Evolutionary conservation across 1,139 yeast genomes (phyloP).

Genomic region (Taiozyma sp.): DNA sequence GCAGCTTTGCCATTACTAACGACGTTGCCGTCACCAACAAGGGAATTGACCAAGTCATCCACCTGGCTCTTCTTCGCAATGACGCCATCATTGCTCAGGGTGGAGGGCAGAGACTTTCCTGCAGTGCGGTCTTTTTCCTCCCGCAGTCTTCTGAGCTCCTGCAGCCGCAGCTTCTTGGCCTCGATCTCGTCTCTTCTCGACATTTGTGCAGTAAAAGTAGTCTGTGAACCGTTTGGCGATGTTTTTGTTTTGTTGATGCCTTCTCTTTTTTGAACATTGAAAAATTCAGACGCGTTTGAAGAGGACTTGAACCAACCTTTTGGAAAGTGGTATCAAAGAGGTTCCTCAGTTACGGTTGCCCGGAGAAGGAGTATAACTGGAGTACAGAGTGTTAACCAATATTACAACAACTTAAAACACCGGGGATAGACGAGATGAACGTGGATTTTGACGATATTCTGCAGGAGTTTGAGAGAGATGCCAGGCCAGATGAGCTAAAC

Average conservation of each 20-base stretch:
- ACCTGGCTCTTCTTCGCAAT: not conserved
- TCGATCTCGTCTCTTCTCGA: conserved; percentile 26
- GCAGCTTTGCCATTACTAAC: not conserved
- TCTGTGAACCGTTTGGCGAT: not conserved
- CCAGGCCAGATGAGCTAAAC: conserved; percentile 17
- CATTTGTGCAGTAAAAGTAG: not conserved
- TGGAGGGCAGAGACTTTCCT: not conserved
- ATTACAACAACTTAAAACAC: too few species aligned
- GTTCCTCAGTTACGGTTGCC: not conserved
- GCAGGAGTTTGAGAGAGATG: conserved; percentile 48
- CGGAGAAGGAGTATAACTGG: not conserved
- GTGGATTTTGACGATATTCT: conserved; percentile 69
- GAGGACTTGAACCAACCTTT: not conserved
- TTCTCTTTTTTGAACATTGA: not conserved
- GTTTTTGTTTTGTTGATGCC: not conserved
- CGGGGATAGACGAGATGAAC: conserved; percentile 21
- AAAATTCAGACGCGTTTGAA: not conserved
- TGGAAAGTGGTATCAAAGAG: too few species aligned
- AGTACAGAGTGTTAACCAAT: too few species aligned
- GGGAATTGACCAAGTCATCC: conserved; percentile 9
- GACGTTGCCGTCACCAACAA: conserved; percentile 3
- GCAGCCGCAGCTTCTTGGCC: conserved; percentile 24
- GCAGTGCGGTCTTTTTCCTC: conserved; percentile 19
- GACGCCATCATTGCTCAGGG: not conserved
- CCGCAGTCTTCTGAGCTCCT: conserved; percentile 24